Evolutionary conservation across 2,329 filamentous ascomycete species (phyloP), one percentile per base, ranked within the genome.

Genomic region (Paradendryphiella salina): DNA sequence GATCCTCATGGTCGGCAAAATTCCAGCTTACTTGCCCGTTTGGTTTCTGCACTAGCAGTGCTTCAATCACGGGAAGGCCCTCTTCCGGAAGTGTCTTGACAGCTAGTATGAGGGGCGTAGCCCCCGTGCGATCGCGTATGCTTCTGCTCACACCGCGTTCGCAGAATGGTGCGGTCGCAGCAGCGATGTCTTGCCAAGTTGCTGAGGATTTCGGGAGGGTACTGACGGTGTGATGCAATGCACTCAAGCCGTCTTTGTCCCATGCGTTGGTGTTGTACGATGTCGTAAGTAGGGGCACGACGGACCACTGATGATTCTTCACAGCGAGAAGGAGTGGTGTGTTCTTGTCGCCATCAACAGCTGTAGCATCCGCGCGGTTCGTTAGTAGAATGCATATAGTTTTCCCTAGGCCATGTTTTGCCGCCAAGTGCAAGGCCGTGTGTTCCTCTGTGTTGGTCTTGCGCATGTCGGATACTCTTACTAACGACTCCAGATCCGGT

Each of bases 61-160:
- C 55, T 40, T 72, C 62, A 4, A 72, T 31, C 9, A 71, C 57
- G 1, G 60, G 58, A 3, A 70, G 5, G 0, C 68, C 69, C 5
- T 70, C 63, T 38, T 66, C 65, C 0, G 65, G 64, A 9, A 71
- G 59, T 4, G 51, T 57, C 18, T 60, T 70, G 29, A 67, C 46
- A 2, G 69, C 69, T 21, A 61, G 50, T 34, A 72, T 72, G n/a
- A 72, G 64, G 18, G 69, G 67, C 8, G 68, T 71, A 0, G 68
- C 67, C 6, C 69, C 69, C 4, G 63, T 64, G 32, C 59, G 52
- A 47, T 72, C 65, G 15, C 69, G 64, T 56, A 71, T 68, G 36
- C 61, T 70, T 28, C 68, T 60, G 42, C 68, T 69, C 2, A 66
- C 56, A 28, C 67, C 66, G 28, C 59, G 59, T 33, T 66, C 63